These are phyloP conservation scores for Penicillium psychrofluorescens DNA, from an alignment of 495 filamentous ascomycete genomes.

Conservation along the genomic window DNA sequence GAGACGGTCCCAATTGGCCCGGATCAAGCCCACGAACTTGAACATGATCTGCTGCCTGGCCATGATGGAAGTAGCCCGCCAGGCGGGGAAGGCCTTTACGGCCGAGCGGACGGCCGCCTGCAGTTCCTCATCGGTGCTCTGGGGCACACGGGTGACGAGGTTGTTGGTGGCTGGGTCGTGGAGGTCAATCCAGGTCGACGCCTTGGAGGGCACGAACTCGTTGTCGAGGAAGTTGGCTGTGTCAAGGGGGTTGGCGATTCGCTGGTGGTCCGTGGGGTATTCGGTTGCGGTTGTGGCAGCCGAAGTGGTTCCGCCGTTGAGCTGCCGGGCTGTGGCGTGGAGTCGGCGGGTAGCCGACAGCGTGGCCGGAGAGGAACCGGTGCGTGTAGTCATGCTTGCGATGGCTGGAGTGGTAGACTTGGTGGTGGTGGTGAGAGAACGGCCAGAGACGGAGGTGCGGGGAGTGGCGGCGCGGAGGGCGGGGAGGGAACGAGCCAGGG, in stretches of 20 bases:
- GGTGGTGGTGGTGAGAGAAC: slow-evolving; percentile 22
- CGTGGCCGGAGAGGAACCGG: slow-evolving; percentile 8
- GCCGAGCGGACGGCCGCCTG: slow-evolving; percentile 81
- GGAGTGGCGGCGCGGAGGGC: slow-evolving; percentile 36
- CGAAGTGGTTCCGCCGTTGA: slow-evolving; percentile 46
- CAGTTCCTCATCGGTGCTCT: slow-evolving; percentile 87
- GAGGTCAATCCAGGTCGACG: slow-evolving; percentile 82
- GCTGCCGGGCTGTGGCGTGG: slow-evolving; percentile 55
- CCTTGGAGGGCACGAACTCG: slow-evolving; percentile 67
- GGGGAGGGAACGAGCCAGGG: slow-evolving; percentile 34
- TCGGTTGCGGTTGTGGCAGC: slow-evolving; percentile 54
- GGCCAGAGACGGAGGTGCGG: slow-evolving; percentile 30
- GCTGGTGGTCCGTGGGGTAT: slow-evolving; percentile 79
- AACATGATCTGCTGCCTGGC: slow-evolving; percentile 94
- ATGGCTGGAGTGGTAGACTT: too few species aligned
- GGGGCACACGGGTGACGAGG: slow-evolving; percentile 93
- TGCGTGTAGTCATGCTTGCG: background rate
- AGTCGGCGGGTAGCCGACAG: slow-evolving; percentile 31
- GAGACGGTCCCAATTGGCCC: slow-evolving; percentile 91
- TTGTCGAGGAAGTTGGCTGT: slow-evolving; percentile 94
- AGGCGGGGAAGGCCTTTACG: slow-evolving; percentile 81
- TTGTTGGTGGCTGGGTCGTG: slow-evolving; percentile 97
- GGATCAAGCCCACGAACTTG: slow-evolving; percentile 83
- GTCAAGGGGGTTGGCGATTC: slow-evolving; percentile 64
- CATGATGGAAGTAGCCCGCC: slow-evolving; percentile 79